Conservation (phyloP, 805 yeast genomes). For the Lachancea dasiensis region DNA sequence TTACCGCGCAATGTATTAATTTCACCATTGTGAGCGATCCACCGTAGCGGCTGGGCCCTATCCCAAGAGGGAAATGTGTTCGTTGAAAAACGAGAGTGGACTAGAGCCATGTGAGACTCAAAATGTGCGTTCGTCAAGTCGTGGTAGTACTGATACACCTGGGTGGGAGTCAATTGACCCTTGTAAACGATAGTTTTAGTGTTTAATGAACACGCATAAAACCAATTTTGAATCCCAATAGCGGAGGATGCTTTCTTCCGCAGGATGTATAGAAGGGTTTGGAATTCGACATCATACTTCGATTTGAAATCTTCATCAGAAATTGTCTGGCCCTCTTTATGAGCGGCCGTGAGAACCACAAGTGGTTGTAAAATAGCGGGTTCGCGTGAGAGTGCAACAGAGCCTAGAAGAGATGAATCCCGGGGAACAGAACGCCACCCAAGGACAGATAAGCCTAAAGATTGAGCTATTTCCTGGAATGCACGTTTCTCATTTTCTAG, state of each 20-base stretch:
- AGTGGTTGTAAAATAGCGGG: conserved; percentile 91
- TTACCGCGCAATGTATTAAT: conserved; percentile 95
- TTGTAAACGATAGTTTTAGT: conserved; percentile 89
- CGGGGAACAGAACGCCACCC: conserved; percentile 96
- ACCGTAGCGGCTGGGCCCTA: conserved; percentile 94
- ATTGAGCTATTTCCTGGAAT: conserved; percentile 73
- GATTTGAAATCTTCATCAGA: conserved; percentile 49
- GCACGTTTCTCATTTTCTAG: conserved; percentile 65
- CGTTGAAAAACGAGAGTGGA: conserved; percentile 95
- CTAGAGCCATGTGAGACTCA: conserved; percentile 92
- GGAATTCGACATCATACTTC: conserved; percentile 59
- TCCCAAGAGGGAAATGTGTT: conserved; percentile 99
- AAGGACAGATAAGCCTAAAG: conserved; percentile 72
- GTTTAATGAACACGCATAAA: conserved; percentile 89
- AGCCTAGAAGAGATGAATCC: conserved; percentile 90
- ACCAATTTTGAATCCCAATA: conserved; percentile 95
- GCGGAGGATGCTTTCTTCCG: conserved; percentile 87
- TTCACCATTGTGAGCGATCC: conserved; percentile 99
- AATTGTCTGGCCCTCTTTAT: conserved; percentile 29
- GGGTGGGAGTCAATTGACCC: conserved; percentile 96
- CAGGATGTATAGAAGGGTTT: conserved; percentile 75
- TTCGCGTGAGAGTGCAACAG: conserved; percentile 90
- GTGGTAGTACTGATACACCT: conserved; percentile 90
- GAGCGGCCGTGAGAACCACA: conserved; percentile 56
- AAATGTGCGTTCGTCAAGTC: conserved; percentile 87